Conservation (phyloP, 2,329 filamentous ascomycete genomes). For the Nemania bipapillata region DNA sequence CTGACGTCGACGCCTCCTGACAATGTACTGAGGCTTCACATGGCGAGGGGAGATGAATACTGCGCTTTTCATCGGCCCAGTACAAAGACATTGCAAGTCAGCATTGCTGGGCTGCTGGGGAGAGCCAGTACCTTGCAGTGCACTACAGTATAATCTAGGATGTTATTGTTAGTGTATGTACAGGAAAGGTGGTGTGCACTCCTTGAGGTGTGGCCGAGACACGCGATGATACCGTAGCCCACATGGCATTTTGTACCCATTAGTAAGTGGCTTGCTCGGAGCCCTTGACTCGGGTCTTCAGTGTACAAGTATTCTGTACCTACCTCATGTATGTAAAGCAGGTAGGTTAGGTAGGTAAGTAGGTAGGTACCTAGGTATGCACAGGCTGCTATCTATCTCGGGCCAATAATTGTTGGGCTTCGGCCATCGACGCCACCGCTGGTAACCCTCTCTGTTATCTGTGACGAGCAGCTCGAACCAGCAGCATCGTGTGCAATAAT, state of each 20-base stretch:
- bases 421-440: conserved; percentile 10
- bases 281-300: conserved; percentile 35
- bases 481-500: conserved; percentile 33
- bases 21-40: conserved; percentile 4
- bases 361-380: too few relatives aligned
- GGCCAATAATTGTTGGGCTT: neutral
- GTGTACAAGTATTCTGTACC: neutral
- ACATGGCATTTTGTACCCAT: conserved; percentile 36
- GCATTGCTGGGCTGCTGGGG: conserved; percentile 9
- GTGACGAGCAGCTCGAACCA: conserved; percentile 1
- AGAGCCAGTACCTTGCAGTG: conserved; percentile 36
- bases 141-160: neutral
- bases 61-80: conserved; percentile 32
- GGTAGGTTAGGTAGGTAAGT: neutral
- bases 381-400: neutral
- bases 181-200: conserved; percentile 26
- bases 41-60: neutral
- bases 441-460: conserved; percentile 6
- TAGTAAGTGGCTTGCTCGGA: conserved; percentile 35
- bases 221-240: conserved; percentile 38
- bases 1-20: conserved; percentile 26
- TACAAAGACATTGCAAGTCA: conserved; percentile 7
- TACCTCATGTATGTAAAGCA: neutral
- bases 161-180: conserved; percentile 21
- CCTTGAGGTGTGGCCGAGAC: conserved; percentile 23